Evolutionary conservation across 176 grass and related monocot species (phyloP).

Genomic region (Pontederia crassipes): DNA sequence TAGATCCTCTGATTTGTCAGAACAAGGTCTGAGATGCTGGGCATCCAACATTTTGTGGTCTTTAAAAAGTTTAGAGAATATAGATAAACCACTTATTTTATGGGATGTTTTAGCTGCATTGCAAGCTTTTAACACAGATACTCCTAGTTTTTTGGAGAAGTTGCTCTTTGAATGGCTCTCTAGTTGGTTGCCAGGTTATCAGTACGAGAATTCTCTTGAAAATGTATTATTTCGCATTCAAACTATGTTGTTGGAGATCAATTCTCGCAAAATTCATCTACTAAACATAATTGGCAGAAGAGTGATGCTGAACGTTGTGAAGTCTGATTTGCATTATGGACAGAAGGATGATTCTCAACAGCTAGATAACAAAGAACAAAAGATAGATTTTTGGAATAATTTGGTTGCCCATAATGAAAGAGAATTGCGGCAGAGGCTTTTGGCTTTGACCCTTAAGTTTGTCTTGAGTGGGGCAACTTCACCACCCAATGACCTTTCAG

Average conservation of each 20-base stretch:
- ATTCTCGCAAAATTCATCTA: constrained; percentile 56
- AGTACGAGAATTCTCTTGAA: constrained; percentile 23
- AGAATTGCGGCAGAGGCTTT: constrained; percentile 49
- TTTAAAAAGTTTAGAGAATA: constrained; percentile 53
- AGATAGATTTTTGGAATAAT: constrained; percentile 43
- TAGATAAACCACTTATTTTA: constrained; percentile 32
- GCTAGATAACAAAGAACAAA: constrained; percentile 9
- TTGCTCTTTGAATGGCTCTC: constrained; percentile 49
- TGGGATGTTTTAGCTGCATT: constrained; percentile 61
- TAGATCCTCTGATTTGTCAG: constrained; percentile 25
- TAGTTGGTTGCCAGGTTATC: constrained; percentile 32
- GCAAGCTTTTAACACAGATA: constrained; percentile 34
- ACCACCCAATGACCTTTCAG: constrained; percentile 11
- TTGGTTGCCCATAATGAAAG: constrained; percentile 59
- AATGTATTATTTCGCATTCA: constrained; percentile 23
- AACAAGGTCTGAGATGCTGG: constrained; percentile 37
- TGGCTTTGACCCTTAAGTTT: constrained; percentile 46
- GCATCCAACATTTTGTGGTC: constrained; percentile 53
- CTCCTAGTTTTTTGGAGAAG: constrained; percentile 37
- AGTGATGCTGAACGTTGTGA: constrained; percentile 28
- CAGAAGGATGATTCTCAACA: constrained; percentile 2
- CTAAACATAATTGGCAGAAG: constrained; percentile 65
- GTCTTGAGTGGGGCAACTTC: constrained; percentile 26
- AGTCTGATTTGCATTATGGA: neutral
- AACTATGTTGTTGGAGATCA: constrained; percentile 30